Base-by-base conservation (phyloP, 129 eudicot species). In the Helianthus tuberosus region DNA sequence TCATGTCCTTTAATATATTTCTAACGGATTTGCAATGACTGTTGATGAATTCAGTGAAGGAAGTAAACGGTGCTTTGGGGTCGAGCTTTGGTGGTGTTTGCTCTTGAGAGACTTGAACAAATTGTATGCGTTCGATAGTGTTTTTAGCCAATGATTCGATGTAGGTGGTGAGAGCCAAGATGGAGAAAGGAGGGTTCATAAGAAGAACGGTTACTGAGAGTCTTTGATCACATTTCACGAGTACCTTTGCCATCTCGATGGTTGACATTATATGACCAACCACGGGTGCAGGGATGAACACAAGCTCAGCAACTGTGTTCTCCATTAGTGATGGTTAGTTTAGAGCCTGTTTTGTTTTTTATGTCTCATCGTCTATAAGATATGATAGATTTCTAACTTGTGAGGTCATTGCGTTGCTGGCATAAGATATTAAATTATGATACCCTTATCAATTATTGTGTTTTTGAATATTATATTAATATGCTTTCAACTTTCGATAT, bases 231-330 rank as follows among this genome's bases (percentile, higher is more conserved):
- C 76, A 73, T 12, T 38, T 64, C 15, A 78, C 38, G 67, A 83
- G 66, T 11, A 64, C 59, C 58, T 83, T 83, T 11, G 87, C 87
- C 23, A 78, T 32, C 64, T 74, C 80, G 4, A 75, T 15, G n/a
- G 69, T 66, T n/a, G 87, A 69, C 27, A 74, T 53, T 36, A 83
- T 29, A 47, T 83, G 87, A 32, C 87, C 83, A n/a, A 53, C 39
- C 14, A 75, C 87, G 4, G 86, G 86, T 10, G 53, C 39, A 11
- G 83, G 86, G 74, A 83, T 29, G 62, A 83, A 73, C 17, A 82
- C 76, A 9, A 78, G 73, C 69, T 82, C 77, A 23, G 69, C 58
- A 47, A 16, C 14, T 74, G 53, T 7, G 17, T 74, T 51, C 1
- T 29, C 54, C 79, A 64, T 74, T 11, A 27, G 32, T 27, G n/a